Evolutionary conservation across 169 alveolate species (phyloP), one percentile per base, ranked within the genome.

Genomic region (Plasmodium inui): DNA sequence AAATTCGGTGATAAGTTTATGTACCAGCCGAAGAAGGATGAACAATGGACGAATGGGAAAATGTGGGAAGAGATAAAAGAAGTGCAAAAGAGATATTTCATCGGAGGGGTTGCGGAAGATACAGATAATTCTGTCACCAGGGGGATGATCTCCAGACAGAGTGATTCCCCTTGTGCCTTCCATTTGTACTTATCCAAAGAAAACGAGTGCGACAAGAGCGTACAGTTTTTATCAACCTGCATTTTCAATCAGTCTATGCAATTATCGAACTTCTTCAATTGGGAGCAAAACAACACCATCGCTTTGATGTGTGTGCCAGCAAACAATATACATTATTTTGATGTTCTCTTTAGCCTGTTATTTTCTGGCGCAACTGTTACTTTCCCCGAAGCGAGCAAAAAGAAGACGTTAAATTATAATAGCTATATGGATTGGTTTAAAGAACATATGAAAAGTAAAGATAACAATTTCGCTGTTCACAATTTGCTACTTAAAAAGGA

Each of bases 361-460:
- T 39, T 79, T 50, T 37, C 78, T 32, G 90, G 71, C 22, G 89
- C 89, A 14, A 67, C 84, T 14, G 82, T 89, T 41, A 32, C 55
- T 17, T 89, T 79, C 53, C 94, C 94, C 14, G 94, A 89, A 80
- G 39, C 72, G 72, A 70, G 74, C n/a, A 67, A 80, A 53, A 89
- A 70, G 34, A 79, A 89, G 22, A 2, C 82, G 32, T 26, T 89
- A 79, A 80, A 89, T 61, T 41, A 44, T 89, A 76, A n/a, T 30
- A 67, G 67, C 72, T 89, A 79, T 61, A 89, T 89, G 94, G 76
- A 78, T 28, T 89, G 94, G 94, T 89, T 89, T 89, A 89, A 79
- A 30, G 72, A 46, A 22, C 61, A 89, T 89, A 80, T 89, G 94
- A 78, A 73, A 22, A 78, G 71, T 41, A 86, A 88, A 57, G 57